Percentiles rank a stretch among this genome's conserved stretches.
These are phyloP conservation scores for Chlamydomonas sphaeroides DNA, from an alignment of 139 green algal species.

Conservation along the genomic window DNA sequence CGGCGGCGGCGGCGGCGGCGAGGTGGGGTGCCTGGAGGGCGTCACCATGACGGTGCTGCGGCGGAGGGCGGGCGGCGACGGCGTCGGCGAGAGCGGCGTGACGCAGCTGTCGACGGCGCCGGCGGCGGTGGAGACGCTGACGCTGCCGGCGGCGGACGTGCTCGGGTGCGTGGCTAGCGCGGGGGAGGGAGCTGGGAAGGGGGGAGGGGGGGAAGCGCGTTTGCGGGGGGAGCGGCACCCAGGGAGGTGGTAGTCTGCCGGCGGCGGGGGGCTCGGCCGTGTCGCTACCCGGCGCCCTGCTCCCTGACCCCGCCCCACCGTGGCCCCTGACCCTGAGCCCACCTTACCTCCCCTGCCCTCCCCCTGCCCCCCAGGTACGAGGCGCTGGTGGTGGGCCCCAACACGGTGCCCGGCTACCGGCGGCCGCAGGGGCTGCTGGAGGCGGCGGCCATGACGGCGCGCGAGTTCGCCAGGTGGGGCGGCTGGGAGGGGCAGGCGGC, in stretches of 20 bases:
- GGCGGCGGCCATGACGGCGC: neutral
- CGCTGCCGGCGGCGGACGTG: neutral
- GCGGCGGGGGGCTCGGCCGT: no score
- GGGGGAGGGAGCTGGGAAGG: no score
- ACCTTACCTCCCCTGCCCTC: no score
- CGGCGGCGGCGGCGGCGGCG: neutral
- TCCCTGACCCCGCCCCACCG: no score
- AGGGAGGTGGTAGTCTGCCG: no score
- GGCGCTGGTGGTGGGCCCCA: neutral
- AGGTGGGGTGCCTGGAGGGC: neutral
- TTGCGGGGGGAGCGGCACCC: no score
- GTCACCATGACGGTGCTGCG: conserved; percentile 24
- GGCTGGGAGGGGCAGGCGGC: no score
- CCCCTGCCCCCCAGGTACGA: neutral
- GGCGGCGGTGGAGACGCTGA: neutral
- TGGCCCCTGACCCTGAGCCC: neutral
- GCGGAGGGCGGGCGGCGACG: neutral
- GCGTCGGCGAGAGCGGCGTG: neutral
- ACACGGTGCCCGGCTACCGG: neutral
- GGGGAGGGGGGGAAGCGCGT: no score
- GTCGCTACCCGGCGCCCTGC: no score
- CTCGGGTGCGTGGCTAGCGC: neutral
- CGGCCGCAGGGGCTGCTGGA: neutral
- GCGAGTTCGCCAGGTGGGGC: conserved; percentile 4
- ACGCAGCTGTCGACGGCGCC: neutral